These are phyloP conservation scores for Trichoderma erinaceum DNA, from an alignment of 495 filamentous ascomycete species.

Conservation along the genomic window DNA sequence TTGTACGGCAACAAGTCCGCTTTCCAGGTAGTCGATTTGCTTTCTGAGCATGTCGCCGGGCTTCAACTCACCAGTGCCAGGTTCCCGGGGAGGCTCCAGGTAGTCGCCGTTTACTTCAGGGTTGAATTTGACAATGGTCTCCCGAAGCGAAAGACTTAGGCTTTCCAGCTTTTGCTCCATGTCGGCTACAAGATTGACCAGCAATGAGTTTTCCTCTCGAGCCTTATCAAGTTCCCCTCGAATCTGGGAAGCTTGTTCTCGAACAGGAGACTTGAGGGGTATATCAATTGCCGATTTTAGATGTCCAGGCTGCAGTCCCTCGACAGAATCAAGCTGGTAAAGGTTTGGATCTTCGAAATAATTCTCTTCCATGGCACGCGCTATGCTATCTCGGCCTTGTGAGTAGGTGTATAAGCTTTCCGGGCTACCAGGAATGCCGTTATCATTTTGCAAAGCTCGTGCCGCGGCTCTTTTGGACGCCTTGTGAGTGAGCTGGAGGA, in stretches of 20 bases:
- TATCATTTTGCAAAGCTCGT: slow-evolving; percentile 29
- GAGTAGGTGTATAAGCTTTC: slow-evolving; percentile 59
- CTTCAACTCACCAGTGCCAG: slow-evolving; percentile 19
- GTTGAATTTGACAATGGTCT: slow-evolving; percentile 58
- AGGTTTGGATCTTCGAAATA: slow-evolving; percentile 76
- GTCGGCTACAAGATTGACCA: slow-evolving; percentile 43
- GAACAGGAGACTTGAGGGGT: slow-evolving; percentile 39
- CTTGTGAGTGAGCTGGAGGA: slow-evolving; percentile 82
- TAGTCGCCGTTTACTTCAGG: slow-evolving; percentile 38
- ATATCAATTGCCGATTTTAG: slow-evolving; percentile 38
- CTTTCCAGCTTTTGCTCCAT: slow-evolving; percentile 64
- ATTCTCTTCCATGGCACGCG: slow-evolving; percentile 40
- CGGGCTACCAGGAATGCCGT: slow-evolving; percentile 57
- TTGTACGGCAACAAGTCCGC: slow-evolving; percentile 27
- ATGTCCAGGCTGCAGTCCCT: slow-evolving; percentile 36
- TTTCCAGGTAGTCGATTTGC: slow-evolving; percentile 39
- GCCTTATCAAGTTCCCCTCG: slow-evolving; percentile 36
- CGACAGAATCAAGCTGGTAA: slow-evolving; percentile 65
- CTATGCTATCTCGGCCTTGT: slow-evolving; percentile 46
- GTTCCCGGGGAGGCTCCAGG: slow-evolving; percentile 27
- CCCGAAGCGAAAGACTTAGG: slow-evolving; percentile 63
- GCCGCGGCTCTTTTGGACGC: slow-evolving; percentile 31
- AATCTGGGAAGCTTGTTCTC: slow-evolving; percentile 38
- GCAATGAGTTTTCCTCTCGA: slow-evolving; percentile 30
- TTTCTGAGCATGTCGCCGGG: slow-evolving; percentile 37